These are phyloP conservation scores for Adansonia grandidieri DNA, from an alignment of 441 rosid genomes.

Conservation along the genomic window DNA sequence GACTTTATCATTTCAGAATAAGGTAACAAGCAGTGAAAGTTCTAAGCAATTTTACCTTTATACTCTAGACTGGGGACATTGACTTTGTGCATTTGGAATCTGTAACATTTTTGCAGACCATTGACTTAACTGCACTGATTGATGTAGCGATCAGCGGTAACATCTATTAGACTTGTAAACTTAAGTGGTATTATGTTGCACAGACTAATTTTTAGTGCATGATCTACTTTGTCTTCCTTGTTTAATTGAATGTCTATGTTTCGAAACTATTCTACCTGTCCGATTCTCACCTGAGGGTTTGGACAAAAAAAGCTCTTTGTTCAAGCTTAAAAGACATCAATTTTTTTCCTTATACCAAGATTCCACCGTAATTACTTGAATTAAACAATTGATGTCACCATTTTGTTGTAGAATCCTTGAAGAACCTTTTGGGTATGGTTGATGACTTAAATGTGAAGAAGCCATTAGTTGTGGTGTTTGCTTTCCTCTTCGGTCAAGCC, in stretches of 20 bases:
- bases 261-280: neutral
- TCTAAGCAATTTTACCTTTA: neutral
- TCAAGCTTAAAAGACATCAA: neutral
- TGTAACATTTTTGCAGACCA: neutral
- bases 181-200: neutral
- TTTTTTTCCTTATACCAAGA: neutral
- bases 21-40: neutral
- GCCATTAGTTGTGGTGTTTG: slow-evolving; percentile 41
- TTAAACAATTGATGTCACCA: neutral
- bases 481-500: slow-evolving; percentile 55
- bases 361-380: neutral
- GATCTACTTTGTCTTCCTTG: neutral
- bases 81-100: neutral
- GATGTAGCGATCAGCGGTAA: neutral
- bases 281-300: neutral
- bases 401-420: slow-evolving; percentile 48
- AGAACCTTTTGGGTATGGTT: slow-evolving; percentile 38
- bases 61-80: neutral
- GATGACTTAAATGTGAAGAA: slow-evolving; percentile 47
- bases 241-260: neutral
- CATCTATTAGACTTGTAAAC: neutral
- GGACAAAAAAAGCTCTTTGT: neutral
- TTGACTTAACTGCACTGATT: neutral
- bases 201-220: neutral
- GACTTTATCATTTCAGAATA: neutral